Base-by-base conservation (phyloP, 225 moss, liverwort and hornwort genomes). In the Lunularia cruciata region DNA sequence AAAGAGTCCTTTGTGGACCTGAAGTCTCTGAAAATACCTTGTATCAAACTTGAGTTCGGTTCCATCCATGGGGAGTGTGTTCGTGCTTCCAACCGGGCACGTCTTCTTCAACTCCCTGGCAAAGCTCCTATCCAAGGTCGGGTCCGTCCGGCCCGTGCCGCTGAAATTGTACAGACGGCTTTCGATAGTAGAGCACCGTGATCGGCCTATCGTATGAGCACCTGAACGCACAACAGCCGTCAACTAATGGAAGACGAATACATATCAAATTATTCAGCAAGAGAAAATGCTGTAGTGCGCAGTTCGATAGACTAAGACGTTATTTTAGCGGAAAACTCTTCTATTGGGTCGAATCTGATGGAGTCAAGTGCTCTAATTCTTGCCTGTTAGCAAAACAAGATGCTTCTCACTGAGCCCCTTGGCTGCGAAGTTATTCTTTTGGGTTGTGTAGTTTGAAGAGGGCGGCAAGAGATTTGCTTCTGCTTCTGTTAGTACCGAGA, bases 201-300 rank as follows among this genome's bases (percentile, higher is more conserved):
- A 79, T 23, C 54, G 57, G 0, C 94, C 94, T 22, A 94, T 82
- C 0, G 87, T 87, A 48, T 90, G 94, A 0, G 90, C 90, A 5
- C 94, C 94, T 94, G 86, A 78, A n/a, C n/a, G n/a, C n/a, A n/a
- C n/a, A n/a, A n/a, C n/a, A n/a, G n/a, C n/a, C n/a, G n/a, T n/a
- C n/a, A n/a, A n/a, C n/a, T n/a, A n/a, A n/a, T n/a, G n/a, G n/a
- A n/a, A n/a, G n/a, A n/a, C n/a, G n/a, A n/a, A n/a, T n/a, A n/a
- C n/a, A n/a, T n/a, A n/a, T n/a, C n/a, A n/a, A n/a, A n/a, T n/a
- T n/a, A n/a, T n/a, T n/a, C n/a, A n/a, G n/a, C n/a, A n/a, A n/a
- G n/a, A n/a, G n/a, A n/a, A n/a, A n/a, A n/a, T n/a, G n/a, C n/a
- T n/a, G n/a, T n/a, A n/a, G n/a, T n/a, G n/a, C n/a, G n/a, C n/a